A percentile compares a stretch with the other conserved stretches of the same genome.
These are phyloP conservation scores for Xylogone sp. DNA, from an alignment of 2,329 filamentous ascomycete genomes.

Conservation along the genomic window DNA sequence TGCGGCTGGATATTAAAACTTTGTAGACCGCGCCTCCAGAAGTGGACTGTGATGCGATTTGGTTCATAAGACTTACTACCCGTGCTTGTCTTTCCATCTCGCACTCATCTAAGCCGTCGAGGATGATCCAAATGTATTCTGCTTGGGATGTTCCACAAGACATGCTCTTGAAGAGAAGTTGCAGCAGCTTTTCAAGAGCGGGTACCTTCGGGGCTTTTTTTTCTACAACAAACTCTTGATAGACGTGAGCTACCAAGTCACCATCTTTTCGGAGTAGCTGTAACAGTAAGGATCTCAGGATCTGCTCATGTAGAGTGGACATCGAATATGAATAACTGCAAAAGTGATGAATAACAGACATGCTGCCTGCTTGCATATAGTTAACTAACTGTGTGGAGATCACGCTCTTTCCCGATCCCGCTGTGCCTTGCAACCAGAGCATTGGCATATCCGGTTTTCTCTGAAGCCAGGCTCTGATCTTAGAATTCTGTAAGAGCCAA, in stretches of 20 bases:
- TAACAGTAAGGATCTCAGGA: slow-evolving; percentile 28
- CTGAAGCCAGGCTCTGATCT: slow-evolving; percentile 24
- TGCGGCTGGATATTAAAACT: slow-evolving; percentile 22
- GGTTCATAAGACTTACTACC: not conserved
- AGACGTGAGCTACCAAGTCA: slow-evolving; percentile 24
- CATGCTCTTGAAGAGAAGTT: slow-evolving; percentile 8
- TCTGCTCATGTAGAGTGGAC: slow-evolving; percentile 30
- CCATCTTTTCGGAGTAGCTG: slow-evolving; percentile 24
- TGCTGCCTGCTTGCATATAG: slow-evolving; percentile 6
- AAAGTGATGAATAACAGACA: slow-evolving; percentile 30
- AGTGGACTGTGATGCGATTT: slow-evolving; percentile 8
- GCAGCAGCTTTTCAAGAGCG: slow-evolving; percentile 22
- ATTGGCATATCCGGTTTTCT: slow-evolving; percentile 14
- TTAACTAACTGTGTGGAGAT: slow-evolving; percentile 25
- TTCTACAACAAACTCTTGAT: slow-evolving; percentile 18
- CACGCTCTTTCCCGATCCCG: slow-evolving; percentile 35
- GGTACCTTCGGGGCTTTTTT: slow-evolving; percentile 14
- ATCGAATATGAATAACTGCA: slow-evolving; percentile 28
- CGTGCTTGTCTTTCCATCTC: no score
- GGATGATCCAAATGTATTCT: slow-evolving; percentile 9
- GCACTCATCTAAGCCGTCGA: no score
- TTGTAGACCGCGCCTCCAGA: slow-evolving; percentile 17
- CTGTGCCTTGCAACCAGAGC: slow-evolving; percentile 31
- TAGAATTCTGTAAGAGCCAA: slow-evolving; percentile 29
- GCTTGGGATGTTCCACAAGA: slow-evolving; percentile 5